Base-by-base conservation (phyloP, 2,329 filamentous ascomycete species). In the Hypoxylon sp. region DNA sequence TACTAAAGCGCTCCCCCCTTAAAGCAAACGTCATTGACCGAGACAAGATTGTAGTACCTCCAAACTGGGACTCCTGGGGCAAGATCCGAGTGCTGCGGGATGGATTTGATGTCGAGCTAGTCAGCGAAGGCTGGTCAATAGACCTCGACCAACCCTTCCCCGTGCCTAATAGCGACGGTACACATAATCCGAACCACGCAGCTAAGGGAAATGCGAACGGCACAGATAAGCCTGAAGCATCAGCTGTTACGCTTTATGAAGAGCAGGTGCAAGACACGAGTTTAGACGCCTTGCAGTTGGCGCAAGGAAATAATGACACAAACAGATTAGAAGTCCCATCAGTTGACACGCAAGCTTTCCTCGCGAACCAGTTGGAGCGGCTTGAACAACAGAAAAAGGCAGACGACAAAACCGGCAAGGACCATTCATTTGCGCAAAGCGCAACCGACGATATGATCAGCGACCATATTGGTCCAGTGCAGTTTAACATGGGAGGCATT, bases 51-150 rank as follows among this genome's bases (percentile, higher is more conserved):
- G 86, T 98, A 4, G 92, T 99, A 0, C 95, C 95, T 1, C 92
- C 94, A 14, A 98, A 98, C 79, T 99, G 96, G 96, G 96, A 99
- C 80, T 98, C 94, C 0, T 98, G 94, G 93, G 94, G 94, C 66
- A 99, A 98, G 81, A 98, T 99, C 67, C 88, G 95, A 46, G 94
- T 98, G 48, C 84, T 98, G 29, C 89, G 94, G 59, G 96, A 97
- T 77, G 93, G 91, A 0, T 98, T 98, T 75, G 94, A 98, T 73
- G 93, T 97, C 22, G 96, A 99, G 82, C 87, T 88, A 13, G 86
- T 97, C 47, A 96, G 93, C 74, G 87, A 90, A 65, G 92, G 91
- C 54, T 99, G 96, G 96, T 91, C 91, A 1, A 87, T 93, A 62
- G 94, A 97, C 72, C 92, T 96, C 55, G 90, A 94, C 75, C 86